Percentiles rank a stretch among this genome's conserved stretches.
These are phyloP conservation scores for Paramyrothecium sp. DNA, from an alignment of 2,329 filamentous ascomycete species.

Conservation along the genomic window DNA sequence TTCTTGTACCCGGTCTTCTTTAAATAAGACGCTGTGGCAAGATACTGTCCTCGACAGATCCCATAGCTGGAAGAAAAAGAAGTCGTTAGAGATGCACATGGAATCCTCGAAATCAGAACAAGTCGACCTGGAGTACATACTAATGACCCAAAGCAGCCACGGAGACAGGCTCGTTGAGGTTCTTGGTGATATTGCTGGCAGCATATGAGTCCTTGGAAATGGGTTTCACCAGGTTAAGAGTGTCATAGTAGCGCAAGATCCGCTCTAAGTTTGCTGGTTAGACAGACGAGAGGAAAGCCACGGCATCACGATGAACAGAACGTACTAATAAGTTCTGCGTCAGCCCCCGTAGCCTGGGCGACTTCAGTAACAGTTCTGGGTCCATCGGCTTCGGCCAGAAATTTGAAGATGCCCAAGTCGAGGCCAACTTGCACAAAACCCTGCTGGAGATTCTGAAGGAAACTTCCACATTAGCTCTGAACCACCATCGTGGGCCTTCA, in stretches of 20 bases:
- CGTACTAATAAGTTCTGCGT: not conserved
- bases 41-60: slow-evolving; percentile 6
- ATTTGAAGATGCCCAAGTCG: not conserved
- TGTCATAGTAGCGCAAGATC: not conserved
- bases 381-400: not conserved
- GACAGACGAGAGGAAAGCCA: no score
- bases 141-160: slow-evolving; percentile 1
- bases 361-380: not conserved
- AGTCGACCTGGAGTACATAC: no score
- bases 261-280: no score
- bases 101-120: no score
- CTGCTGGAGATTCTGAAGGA: not conserved
- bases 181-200: slow-evolving; percentile 4
- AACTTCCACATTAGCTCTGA: no score
- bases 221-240: not conserved
- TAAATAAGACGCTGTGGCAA: slow-evolving; percentile 11
- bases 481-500: no score
- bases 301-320: no score
- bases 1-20: slow-evolving; percentile 12
- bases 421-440: not conserved
- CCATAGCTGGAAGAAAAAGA: slow-evolving; percentile 3
- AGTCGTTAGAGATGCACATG: no score
- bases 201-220: not conserved
- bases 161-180: not conserved
- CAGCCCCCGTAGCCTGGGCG: not conserved